phyloP scores from a whole-genome alignment of 176 grass and related monocot genomes.

The Aegilops speltoides region DNA sequence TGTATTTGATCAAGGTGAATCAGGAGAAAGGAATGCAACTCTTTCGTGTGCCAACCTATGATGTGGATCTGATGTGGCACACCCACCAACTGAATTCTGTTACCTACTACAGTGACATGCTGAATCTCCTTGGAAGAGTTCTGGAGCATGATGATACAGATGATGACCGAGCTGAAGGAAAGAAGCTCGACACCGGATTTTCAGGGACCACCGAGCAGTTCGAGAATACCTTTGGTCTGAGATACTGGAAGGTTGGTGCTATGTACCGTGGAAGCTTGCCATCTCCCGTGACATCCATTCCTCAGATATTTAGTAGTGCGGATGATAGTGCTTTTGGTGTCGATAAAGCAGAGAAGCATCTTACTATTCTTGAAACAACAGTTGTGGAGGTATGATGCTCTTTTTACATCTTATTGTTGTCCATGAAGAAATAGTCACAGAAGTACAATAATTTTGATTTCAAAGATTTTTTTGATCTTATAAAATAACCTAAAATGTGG shows the following conservation, averaged over 20 bases:
- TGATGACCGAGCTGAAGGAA: slow-evolving; percentile 73
- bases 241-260: slow-evolving; percentile 85
- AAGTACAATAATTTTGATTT: not conserved
- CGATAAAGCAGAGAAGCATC: slow-evolving; percentile 28
- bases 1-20: slow-evolving; percentile 85
- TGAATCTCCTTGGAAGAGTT: slow-evolving; percentile 76
- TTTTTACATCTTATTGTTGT: slow-evolving; percentile 7
- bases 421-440: not conserved
- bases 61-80: slow-evolving; percentile 95
- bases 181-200: slow-evolving; percentile 88
- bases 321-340: not conserved
- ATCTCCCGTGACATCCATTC: slow-evolving; percentile 55
- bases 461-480: not conserved
- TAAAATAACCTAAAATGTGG: slow-evolving; percentile 1
- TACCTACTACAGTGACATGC: slow-evolving; percentile 72
- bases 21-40: slow-evolving; percentile 64
- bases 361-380: slow-evolving; percentile 39
- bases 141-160: slow-evolving; percentile 96
- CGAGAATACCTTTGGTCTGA: slow-evolving; percentile 68
- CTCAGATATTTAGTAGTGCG: slow-evolving; percentile 31
- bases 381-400: slow-evolving; percentile 62
- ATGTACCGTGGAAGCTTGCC: slow-evolving; percentile 79
- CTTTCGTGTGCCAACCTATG: slow-evolving; percentile 86
- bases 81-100: slow-evolving; percentile 76
- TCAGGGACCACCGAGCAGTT: slow-evolving; percentile 65